Conservation (phyloP, 2,329 filamentous ascomycete species). For the Ceratocystis harringtonii region DNA sequence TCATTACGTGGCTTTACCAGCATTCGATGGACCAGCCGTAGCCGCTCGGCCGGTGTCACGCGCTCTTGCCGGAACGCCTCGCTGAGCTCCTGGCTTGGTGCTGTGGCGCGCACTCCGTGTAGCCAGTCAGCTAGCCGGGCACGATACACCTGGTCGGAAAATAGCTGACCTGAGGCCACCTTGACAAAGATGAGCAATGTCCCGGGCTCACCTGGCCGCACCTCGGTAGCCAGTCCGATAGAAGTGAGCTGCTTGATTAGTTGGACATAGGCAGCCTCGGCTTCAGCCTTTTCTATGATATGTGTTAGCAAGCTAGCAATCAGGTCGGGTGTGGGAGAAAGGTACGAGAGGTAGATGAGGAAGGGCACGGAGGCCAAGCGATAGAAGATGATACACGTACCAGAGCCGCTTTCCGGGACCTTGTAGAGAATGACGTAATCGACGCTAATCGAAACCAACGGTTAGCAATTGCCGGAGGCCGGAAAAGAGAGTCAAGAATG, state of each 20-base stretch:
- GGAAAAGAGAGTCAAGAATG: not conserved
- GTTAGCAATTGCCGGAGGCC: not conserved
- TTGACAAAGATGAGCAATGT: slow-evolving; percentile 74
- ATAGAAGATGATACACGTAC: slow-evolving; percentile 30
- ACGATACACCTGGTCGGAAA: slow-evolving; percentile 70
- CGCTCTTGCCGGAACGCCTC: slow-evolving; percentile 57
- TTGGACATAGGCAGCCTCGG: slow-evolving; percentile 60
- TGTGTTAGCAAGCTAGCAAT: not conserved
- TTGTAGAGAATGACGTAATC: slow-evolving; percentile 80
- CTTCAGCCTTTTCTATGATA: slow-evolving; percentile 34
- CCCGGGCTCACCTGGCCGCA: slow-evolving; percentile 60
- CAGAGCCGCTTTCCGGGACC: slow-evolving; percentile 42
- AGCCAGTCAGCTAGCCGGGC: slow-evolving; percentile 89
- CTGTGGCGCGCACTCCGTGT: slow-evolving; percentile 64
- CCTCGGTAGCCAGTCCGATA: slow-evolving; percentile 76
- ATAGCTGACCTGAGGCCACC: slow-evolving; percentile 57
- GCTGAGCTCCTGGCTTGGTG: slow-evolving; percentile 58
- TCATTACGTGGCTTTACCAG: slow-evolving; percentile 59
- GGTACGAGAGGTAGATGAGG: not conserved
- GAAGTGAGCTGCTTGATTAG: slow-evolving; percentile 60
- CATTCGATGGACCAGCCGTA: slow-evolving; percentile 75
- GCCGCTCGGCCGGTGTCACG: slow-evolving; percentile 72
- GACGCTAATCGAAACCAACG: slow-evolving; percentile 36
- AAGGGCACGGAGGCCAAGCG: not conserved
- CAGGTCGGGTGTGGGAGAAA: not conserved